Conservation (phyloP, 2,329 filamentous ascomycete species). For the Phoma sp. region DNA sequence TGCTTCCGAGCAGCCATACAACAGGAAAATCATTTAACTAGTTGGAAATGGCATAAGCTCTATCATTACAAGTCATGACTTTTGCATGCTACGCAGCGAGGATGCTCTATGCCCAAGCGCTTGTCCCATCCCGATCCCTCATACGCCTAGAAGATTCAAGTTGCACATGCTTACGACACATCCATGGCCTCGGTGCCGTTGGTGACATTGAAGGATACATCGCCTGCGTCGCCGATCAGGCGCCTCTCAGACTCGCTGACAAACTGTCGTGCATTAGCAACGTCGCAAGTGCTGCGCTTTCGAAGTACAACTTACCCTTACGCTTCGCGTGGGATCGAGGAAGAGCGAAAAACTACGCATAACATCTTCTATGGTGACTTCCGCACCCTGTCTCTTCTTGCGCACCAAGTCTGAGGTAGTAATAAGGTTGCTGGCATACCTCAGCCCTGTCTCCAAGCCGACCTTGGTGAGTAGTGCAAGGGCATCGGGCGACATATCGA, state of each 20-base stretch:
- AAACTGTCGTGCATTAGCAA: conserved; percentile 58
- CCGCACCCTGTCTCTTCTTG: conserved; percentile 82
- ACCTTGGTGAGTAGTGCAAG: conserved; percentile 95
- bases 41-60: not conserved
- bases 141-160: conserved; percentile 26
- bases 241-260: conserved; percentile 89
- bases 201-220: conserved; percentile 68
- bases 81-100: conserved; percentile 9
- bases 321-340: conserved; percentile 85
- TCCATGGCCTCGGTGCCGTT: conserved; percentile 73
- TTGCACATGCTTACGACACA: conserved; percentile 55
- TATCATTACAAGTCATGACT: conserved; percentile 15
- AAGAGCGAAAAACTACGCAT: conserved; percentile 93
- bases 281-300: not conserved
- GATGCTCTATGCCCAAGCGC: conserved; percentile 28
- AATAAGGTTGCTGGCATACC: conserved; percentile 98
- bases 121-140: conserved; percentile 25
- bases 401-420: conserved; percentile 88
- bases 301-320: conserved; percentile 59
- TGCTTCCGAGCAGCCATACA: not conserved
- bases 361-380: conserved; percentile 86
- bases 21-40: not conserved
- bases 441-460: conserved; percentile 85
- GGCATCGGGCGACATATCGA: conserved; percentile 88
- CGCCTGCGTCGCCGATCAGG: conserved; percentile 85